phyloP scores from a whole-genome alignment of 805 yeast genomes.

The Kazachstania martiniae region DNA sequence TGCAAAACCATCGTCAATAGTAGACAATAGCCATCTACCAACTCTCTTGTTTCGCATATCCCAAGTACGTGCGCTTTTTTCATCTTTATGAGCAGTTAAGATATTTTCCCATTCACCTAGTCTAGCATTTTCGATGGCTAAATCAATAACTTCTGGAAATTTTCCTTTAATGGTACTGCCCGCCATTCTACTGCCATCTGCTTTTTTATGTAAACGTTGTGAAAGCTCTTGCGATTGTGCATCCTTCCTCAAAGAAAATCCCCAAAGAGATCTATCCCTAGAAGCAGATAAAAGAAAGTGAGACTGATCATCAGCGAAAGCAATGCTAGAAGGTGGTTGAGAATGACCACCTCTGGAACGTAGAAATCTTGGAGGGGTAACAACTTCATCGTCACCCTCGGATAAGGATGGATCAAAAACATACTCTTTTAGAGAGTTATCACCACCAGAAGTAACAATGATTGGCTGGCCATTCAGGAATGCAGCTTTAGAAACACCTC shows the following conservation, averaged over 20 bases:
- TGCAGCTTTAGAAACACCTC: constrained; percentile 65
- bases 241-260: constrained; percentile 85
- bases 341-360: constrained; percentile 98
- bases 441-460: constrained; percentile 80
- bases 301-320: constrained; percentile 68
- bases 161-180: constrained; percentile 57
- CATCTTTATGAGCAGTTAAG: constrained; percentile 79
- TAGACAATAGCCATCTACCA: constrained; percentile 59
- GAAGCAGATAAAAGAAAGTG: constrained; percentile 85
- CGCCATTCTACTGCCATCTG: constrained; percentile 40
- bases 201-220: constrained; percentile 46
- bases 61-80: constrained; percentile 85
- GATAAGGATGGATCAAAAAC: constrained; percentile 89
- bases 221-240: constrained; percentile 93
- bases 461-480: constrained; percentile 90
- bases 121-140: constrained; percentile 65
- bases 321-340: constrained; percentile 68
- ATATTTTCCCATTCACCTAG: constrained; percentile 92
- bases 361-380: constrained; percentile 82
- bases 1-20: constrained; percentile 70
- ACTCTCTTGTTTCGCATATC: constrained; percentile 65
- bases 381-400: constrained; percentile 34
- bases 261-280: constrained; percentile 79
- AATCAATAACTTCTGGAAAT: constrained; percentile 61
- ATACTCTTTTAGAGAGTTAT: constrained; percentile 77